Conservation (phyloP, 305 asterid species). For the Solanum hybrid region DNA sequence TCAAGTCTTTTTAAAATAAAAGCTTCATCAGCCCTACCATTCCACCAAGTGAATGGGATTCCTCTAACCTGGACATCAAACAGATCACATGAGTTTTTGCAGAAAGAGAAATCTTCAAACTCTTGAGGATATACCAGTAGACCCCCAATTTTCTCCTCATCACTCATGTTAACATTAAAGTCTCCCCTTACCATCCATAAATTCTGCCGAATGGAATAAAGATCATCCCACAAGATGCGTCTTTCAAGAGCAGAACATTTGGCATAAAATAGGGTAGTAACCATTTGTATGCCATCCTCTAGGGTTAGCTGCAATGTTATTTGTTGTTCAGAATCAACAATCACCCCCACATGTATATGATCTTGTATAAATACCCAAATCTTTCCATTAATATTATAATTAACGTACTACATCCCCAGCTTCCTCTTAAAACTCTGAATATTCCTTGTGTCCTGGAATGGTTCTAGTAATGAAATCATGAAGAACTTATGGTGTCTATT, state of each 20-base stretch:
- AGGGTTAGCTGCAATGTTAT: neutral
- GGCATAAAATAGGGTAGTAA: neutral
- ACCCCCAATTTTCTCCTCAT: neutral
- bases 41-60: neutral
- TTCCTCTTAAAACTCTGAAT: neutral
- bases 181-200: neutral
- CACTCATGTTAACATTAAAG: neutral
- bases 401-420: neutral
- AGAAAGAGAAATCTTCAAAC: neutral
- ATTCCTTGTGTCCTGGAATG: neutral
- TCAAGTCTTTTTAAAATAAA: neutral
- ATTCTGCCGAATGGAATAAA: neutral
- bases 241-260: neutral
- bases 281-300: neutral
- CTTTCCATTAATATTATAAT: neutral
- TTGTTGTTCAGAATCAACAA: neutral
- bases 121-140: neutral
- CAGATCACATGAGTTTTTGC: neutral
- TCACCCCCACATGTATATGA: neutral
- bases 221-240: neutral
- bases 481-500: neutral
- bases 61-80: neutral
- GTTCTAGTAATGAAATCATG: neutral
- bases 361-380: neutral
- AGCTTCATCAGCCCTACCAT: neutral